Conservation (phyloP, 1,284 basidiomycete species). For the Cutaneotrichosporon spelunceum region DNA sequence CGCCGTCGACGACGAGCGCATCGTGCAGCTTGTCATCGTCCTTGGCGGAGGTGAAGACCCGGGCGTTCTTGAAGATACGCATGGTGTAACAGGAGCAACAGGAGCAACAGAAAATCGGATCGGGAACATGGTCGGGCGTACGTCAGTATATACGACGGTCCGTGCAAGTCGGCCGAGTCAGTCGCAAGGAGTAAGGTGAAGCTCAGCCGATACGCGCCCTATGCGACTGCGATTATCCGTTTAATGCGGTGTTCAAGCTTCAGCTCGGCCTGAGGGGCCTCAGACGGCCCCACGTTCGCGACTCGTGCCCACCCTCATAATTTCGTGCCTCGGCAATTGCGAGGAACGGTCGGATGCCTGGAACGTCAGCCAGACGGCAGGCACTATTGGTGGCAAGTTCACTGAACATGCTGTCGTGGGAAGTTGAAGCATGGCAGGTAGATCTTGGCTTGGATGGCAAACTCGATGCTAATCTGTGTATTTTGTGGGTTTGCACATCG, state of each 20-base stretch:
- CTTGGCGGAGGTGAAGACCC: constrained; percentile 29
- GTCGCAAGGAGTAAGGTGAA: too few relatives aligned
- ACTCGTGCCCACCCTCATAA: background rate
- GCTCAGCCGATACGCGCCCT: background rate
- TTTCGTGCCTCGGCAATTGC: background rate
- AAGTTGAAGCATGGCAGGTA: too few relatives aligned
- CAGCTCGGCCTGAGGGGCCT: too few relatives aligned
- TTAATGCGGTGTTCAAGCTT: background rate
- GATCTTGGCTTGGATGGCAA: too few relatives aligned
- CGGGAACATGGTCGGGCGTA: too few relatives aligned
- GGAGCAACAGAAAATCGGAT: background rate
- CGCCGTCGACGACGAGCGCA: constrained; percentile 23
- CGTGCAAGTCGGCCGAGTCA: too few relatives aligned
- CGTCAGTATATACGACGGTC: background rate
- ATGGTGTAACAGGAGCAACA: background rate
- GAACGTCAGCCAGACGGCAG: too few relatives aligned
- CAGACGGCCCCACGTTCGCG: background rate
- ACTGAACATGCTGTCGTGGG: too few relatives aligned
- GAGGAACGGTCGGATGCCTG: too few relatives aligned
- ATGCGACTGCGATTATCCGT: background rate
- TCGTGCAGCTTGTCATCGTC: constrained; percentile 23
- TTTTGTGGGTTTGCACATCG: too few relatives aligned
- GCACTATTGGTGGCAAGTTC: too few relatives aligned
- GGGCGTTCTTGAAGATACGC: constrained; percentile 27
- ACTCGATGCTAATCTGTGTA: too few relatives aligned